phyloP scores from a whole-genome alignment of 768 basidiomycete species.

The Trametes villosa region DNA sequence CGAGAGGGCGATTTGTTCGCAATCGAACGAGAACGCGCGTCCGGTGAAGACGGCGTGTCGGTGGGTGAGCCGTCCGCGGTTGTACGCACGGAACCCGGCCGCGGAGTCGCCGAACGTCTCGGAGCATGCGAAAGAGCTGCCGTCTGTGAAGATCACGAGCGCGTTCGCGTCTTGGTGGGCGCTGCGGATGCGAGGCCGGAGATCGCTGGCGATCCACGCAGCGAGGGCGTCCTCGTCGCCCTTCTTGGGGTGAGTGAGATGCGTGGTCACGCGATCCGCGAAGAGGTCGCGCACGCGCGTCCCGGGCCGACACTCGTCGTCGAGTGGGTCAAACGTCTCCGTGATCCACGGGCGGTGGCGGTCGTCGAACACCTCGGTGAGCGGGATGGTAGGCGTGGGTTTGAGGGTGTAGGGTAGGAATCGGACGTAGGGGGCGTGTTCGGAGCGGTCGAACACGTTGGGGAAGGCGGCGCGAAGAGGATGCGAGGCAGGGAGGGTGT shows the following conservation, averaged over 20 bases:
- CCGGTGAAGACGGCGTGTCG: not conserved
- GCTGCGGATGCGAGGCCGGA: not conserved
- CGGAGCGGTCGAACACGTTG: not conserved
- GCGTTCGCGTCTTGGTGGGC: not conserved
- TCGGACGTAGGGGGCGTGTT: not conserved
- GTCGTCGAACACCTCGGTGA: not conserved
- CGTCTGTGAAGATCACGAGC: not conserved
- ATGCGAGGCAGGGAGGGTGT: not conserved
- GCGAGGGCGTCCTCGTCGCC: not conserved
- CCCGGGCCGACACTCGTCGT: not conserved
- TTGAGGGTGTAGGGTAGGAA: not conserved
- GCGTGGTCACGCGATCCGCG: not conserved
- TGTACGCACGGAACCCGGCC: not conserved
- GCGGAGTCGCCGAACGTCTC: not conserved
- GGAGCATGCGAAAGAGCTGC: not conserved
- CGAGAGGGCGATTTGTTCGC: not conserved
- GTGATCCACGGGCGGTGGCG: not conserved
- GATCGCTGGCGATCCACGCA: not conserved
- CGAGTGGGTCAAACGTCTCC: not conserved
- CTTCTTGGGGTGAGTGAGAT: not conserved
- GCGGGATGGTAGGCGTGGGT: not conserved
- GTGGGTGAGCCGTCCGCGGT: not conserved
- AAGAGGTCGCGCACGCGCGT: not conserved
- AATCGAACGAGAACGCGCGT: not conserved
- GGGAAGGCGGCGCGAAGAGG: not conserved